These are phyloP conservation scores for Candida easanensis DNA, from an alignment of 805 yeast genomes.

Conservation along the genomic window DNA sequence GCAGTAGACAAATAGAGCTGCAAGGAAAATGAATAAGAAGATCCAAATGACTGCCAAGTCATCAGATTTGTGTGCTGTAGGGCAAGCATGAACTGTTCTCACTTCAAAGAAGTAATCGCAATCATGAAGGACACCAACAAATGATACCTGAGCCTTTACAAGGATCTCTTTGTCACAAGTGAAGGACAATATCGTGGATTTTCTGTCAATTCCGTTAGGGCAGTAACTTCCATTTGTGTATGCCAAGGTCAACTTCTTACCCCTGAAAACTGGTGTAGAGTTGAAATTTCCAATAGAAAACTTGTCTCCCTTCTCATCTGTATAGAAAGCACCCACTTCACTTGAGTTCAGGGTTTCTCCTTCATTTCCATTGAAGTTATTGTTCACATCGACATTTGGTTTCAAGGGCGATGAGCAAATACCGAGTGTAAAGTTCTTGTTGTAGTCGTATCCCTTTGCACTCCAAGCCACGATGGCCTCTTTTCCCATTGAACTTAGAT, in stretches of 20 bases:
- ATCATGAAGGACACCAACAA: slow-evolving; percentile 67
- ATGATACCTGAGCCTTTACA: slow-evolving; percentile 62
- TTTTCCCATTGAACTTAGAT: slow-evolving; percentile 26
- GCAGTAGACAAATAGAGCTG: slow-evolving; percentile 41
- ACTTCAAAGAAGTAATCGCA: slow-evolving; percentile 86
- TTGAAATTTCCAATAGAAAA: slow-evolving; percentile 62
- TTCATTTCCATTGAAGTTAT: slow-evolving; percentile 14
- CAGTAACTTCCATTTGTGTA: slow-evolving; percentile 70
- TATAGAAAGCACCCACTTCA: slow-evolving; percentile 56
- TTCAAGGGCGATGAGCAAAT: slow-evolving; percentile 58
- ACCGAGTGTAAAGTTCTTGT: slow-evolving; percentile 72
- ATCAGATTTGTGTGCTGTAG: slow-evolving; percentile 67
- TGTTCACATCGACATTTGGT: slow-evolving; percentile 25
- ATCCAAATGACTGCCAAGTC: slow-evolving; percentile 65
- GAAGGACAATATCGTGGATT: slow-evolving; percentile 66
- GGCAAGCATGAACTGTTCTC: slow-evolving; percentile 81
- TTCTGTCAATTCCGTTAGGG: slow-evolving; percentile 51
- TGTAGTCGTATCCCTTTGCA: slow-evolving; percentile 68
- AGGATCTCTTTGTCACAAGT: slow-evolving; percentile 76
- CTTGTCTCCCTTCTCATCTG: slow-evolving; percentile 40
- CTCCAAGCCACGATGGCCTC: slow-evolving; percentile 48
- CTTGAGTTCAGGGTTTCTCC: slow-evolving; percentile 32
- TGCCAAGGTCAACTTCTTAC: slow-evolving; percentile 65
- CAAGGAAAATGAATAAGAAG: slow-evolving; percentile 48
- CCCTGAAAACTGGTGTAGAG: slow-evolving; percentile 63